phyloP scores from a whole-genome alignment of 192 early-diverging fungal species.

The Gryganskiella cystojenkinii region DNA sequence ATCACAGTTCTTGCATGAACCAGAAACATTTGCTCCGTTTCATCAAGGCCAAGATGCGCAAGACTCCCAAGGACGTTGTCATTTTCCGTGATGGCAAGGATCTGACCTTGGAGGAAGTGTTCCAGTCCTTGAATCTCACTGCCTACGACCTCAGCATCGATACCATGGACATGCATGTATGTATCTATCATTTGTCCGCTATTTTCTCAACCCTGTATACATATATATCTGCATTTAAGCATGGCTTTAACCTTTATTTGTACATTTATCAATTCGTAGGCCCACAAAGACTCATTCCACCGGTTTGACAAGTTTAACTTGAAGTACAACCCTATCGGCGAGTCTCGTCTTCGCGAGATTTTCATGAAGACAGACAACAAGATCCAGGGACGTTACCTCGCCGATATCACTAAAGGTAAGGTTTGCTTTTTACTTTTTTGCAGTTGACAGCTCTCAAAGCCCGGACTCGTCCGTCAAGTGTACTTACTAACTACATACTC shows the following conservation, averaged over 20 bases:
- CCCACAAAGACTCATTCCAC: conserved; percentile 97
- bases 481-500: not conserved
- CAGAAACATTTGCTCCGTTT: conserved; percentile 97
- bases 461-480: too few relatives aligned
- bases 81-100: conserved; percentile 90
- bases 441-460: too few relatives aligned
- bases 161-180: conserved; percentile 96
- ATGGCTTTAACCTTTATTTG: not conserved
- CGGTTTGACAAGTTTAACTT: conserved; percentile 98
- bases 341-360: conserved; percentile 94
- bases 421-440: not conserved
- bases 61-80: conserved; percentile 81
- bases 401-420: conserved; percentile 89
- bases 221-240: not conserved
- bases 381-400: conserved; percentile 89
- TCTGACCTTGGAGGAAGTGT: conserved; percentile 87
- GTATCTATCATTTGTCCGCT: conserved; percentile 1
- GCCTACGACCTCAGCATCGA: conserved; percentile 97
- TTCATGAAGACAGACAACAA: conserved; percentile 98
- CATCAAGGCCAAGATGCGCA: conserved; percentile 94
- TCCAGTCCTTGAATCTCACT: conserved; percentile 89
- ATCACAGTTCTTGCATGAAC: conserved; percentile 96
- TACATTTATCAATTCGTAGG: conserved; percentile 43
- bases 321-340: conserved; percentile 97
- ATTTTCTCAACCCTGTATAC: not conserved